These are phyloP conservation scores for Basipetospora chlamydospora DNA, from an alignment of 2,329 filamentous ascomycete species.

Conservation along the genomic window DNA sequence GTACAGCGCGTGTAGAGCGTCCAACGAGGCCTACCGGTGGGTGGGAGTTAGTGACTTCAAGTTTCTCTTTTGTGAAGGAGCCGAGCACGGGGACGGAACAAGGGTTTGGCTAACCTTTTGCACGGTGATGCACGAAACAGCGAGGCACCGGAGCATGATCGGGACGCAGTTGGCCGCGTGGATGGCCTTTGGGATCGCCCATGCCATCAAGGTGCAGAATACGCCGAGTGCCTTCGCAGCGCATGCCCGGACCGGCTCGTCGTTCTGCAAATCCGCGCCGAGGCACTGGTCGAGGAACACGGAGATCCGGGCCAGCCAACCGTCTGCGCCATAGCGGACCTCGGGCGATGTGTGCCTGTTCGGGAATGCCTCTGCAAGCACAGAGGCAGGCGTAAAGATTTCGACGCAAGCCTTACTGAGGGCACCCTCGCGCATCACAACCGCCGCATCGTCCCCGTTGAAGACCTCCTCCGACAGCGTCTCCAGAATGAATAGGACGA, in stretches of 20 bases:
- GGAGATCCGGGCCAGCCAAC: conserved; percentile 72
- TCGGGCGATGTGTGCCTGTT: conserved; percentile 53
- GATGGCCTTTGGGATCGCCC: conserved; percentile 77
- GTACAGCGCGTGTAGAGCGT: conserved; percentile 74
- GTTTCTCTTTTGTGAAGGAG: too few species aligned
- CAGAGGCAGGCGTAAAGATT: conserved; percentile 69
- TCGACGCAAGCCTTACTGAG: conserved; percentile 86
- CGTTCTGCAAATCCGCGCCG: conserved; percentile 46
- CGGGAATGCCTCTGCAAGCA: conserved; percentile 64
- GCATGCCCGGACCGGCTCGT: conserved; percentile 53
- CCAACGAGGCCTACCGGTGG: conserved; percentile 51
- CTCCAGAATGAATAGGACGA: conserved; percentile 80
- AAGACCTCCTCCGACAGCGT: conserved; percentile 91
- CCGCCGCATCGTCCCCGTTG: conserved; percentile 74
- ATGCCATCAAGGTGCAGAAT: conserved; percentile 65
- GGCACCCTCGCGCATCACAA: conserved; percentile 66
- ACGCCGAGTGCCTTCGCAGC: conserved; percentile 65
- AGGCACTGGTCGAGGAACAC: conserved; percentile 62
- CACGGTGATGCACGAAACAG: conserved; percentile 53
- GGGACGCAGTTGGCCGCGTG: conserved; percentile 55
- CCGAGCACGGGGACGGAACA: too few species aligned
- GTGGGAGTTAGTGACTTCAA: conserved; percentile 4
- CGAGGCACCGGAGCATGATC: conserved; percentile 56
- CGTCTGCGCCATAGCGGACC: conserved; percentile 65
- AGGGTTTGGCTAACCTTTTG: conserved; percentile 48